Evolutionary conservation across 208 protist genomes (phyloP), one percentile per base, ranked within the genome.

Genomic region (Tritrichomonas foetus): DNA sequence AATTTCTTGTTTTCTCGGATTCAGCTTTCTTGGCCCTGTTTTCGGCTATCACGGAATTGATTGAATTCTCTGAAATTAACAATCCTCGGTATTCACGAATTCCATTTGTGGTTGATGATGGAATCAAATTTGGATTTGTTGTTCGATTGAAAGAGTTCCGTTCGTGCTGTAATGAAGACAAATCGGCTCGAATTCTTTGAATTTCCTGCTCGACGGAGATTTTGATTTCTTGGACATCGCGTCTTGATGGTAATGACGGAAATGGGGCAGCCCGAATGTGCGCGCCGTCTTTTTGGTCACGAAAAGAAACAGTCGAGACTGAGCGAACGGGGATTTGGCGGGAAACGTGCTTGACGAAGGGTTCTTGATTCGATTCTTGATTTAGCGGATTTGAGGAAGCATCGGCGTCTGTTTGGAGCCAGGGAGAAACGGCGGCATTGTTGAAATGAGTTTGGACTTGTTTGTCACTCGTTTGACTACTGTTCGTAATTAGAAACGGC

Each of bases 21-120:
- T 44, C 0, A 39, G 25, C 47, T 27, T 33, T 20, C 27, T 33
- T n/a, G 0, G 78, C 41, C 1, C 5, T 39, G 30, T 82, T 82
- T 25, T 82, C 74, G 14, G 44, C 33, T 20, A 89, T 89, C 3
- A 89, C 39, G 39, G 78, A 89, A n/a, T 89, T 14, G 33, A 89
- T 57, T 1, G 47, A 39, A 53, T 44, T 89, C 33, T 89, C 78
- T 44, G 47, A 36, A 44, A 89, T 89, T n/a, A 89, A 27, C 9
- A 89, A 20, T 61, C 78, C 78, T 2, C 78, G 41, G 30, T 89
- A 89, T 50, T 89, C 47, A 49, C 57, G 78, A 16, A 89, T 89
- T 20, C 78, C 78, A 14, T 20, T 55, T 2, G 78, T n/a, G 41
- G 33, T 39, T 39, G 78, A 49, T 39, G 78, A 33, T 25, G 41